Evolutionary conservation across 306 rosid genomes (phyloP), one percentile per base, ranked within the genome.

Genomic region (Ziziphus jujuba): DNA sequence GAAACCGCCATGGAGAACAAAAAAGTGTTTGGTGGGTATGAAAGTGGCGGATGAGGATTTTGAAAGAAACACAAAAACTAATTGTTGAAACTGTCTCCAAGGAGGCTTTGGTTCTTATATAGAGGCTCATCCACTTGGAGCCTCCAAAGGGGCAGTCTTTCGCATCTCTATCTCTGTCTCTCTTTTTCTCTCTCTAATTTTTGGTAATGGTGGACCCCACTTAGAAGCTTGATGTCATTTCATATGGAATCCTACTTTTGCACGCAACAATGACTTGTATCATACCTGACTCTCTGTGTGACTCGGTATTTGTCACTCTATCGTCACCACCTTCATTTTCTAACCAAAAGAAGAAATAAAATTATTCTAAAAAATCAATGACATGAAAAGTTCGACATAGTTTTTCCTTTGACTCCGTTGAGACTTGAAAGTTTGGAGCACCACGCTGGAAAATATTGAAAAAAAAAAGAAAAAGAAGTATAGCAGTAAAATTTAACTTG

Each of bases 151-250:
- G n/a, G n/a, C n/a, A n/a, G n/a, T n/a, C n/a, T n/a, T n/a, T n/a
- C n/a, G n/a, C n/a, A n/a, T n/a, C n/a, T n/a, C n/a, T n/a, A n/a
- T n/a, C n/a, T n/a, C n/a, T n/a, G n/a, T n/a, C n/a, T n/a, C n/a
- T n/a, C n/a, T n/a, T n/a, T n/a, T n/a, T n/a, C n/a, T n/a, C n/a
- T n/a, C n/a, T n/a, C 0, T 11, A 22, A 52, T 21, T 2, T 17
- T 35, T 14, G 5, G 11, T 43, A 56, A 55, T 12, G 56, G 61
- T 8, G 66, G 53, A 34, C 64, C 72, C 72, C 66, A 44, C 22
- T 49, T 24, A 52, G 60, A 22, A 58, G 45, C 44, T 69, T 44
- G 61, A 51, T 47, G 79, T 34, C 69, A 36, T 49, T 28, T 22
- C 40, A n/a, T 9, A 16, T 14, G 28, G 49, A 28, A 4, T 58